A percentile compares a stretch with the other conserved stretches of the same genome.
Conservation (phyloP, 2,329 filamentous ascomycete genomes). For the Penicillium sp. region DNA sequence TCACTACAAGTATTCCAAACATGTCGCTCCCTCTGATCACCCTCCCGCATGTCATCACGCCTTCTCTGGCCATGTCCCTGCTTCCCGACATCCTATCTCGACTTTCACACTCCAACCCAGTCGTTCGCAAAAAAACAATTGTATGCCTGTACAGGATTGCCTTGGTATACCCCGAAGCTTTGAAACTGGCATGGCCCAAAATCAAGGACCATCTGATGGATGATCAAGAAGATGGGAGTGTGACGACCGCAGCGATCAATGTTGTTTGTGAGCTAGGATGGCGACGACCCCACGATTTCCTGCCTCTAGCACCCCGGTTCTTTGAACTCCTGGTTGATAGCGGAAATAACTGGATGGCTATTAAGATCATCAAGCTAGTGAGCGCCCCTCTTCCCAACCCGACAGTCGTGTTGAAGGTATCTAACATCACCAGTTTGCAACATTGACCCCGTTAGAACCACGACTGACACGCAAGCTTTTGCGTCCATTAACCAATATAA, state of each 20-base stretch:
- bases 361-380: slow-evolving; percentile 96
- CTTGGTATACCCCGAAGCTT: slow-evolving; percentile 91
- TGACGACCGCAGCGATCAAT: slow-evolving; percentile 94
- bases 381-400: slow-evolving; percentile 29
- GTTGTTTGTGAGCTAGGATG: slow-evolving; percentile 95
- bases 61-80: slow-evolving; percentile 86
- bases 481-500: slow-evolving; percentile 87
- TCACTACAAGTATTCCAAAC: slow-evolving; percentile 70
- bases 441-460: slow-evolving; percentile 87
- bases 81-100: slow-evolving; percentile 84
- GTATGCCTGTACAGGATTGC: slow-evolving; percentile 92
- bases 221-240: slow-evolving; percentile 83
- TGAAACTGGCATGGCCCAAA: slow-evolving; percentile 92
- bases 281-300: slow-evolving; percentile 89
- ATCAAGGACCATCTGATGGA: slow-evolving; percentile 94
- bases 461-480: slow-evolving; percentile 87
- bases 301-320: slow-evolving; percentile 84
- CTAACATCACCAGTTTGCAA: slow-evolving; percentile 72
- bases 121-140: slow-evolving; percentile 92
- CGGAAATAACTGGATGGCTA: slow-evolving; percentile 99
- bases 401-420: neutral
- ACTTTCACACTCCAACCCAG: slow-evolving; percentile 79
- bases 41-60: slow-evolving; percentile 92
- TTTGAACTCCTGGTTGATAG: slow-evolving; percentile 91
- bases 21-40: slow-evolving; percentile 85